Conservation (phyloP, 2,329 filamentous ascomycete species). For the Penicillium sp. region DNA sequence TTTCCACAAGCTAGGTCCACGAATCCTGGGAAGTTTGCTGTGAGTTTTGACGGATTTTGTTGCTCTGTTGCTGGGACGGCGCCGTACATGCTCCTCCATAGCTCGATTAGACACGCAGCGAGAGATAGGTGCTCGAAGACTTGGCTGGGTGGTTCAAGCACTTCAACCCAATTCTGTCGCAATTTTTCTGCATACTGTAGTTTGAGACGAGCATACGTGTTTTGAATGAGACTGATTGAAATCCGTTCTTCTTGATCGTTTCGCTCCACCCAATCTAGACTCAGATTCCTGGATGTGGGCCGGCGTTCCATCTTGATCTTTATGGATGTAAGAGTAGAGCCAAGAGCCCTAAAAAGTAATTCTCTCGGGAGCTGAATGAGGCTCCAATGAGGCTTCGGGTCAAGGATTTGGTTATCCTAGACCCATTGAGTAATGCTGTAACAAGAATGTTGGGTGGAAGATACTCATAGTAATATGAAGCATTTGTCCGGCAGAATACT, state of each 20-base stretch:
- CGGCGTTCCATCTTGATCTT: conserved; percentile 2
- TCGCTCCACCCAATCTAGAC: conserved; percentile 2
- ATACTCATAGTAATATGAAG: background rate
- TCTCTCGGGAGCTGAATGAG: background rate
- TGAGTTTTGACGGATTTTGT: conserved; percentile 3
- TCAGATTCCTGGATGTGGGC: conserved; percentile 2
- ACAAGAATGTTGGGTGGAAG: background rate
- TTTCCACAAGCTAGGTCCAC: conserved; percentile 97
- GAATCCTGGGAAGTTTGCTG: conserved; percentile 72
- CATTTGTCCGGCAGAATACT: conserved; percentile 2
- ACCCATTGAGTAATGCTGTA: background rate
- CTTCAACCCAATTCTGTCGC: conserved; percentile 77
- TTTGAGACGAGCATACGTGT: conserved; percentile 80
- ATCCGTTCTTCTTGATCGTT: conserved; percentile 59
- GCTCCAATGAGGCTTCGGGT: background rate
- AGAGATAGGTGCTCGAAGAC: conserved; percentile 94
- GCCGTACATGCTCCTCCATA: conserved; percentile 83
- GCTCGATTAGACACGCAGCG: conserved; percentile 85
- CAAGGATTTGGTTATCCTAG: background rate
- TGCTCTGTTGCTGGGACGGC: conserved; percentile 24
- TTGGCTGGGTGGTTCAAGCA: conserved; percentile 84
- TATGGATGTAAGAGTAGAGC: too few species aligned
- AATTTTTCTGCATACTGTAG: conserved; percentile 70
- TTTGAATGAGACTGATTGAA: conserved; percentile 72
- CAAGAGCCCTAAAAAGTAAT: too few species aligned